Evolutionary conservation across 106 monocot genomes (phyloP).

Genomic region (Gastrodia elata): DNA sequence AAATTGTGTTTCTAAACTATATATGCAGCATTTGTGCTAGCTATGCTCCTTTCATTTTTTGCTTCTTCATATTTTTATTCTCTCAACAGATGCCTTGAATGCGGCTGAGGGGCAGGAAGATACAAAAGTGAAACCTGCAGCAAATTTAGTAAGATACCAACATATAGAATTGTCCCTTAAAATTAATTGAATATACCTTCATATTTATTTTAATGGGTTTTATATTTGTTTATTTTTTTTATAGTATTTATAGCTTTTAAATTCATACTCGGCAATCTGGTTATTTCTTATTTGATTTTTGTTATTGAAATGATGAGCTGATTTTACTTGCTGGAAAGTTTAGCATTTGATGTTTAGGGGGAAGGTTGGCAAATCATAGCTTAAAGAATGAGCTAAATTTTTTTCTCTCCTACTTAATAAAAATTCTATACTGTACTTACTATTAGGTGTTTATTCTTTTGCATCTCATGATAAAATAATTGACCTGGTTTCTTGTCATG

Average conservation of each 20-base stretch:
- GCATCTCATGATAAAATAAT: background rate
- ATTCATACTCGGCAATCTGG: background rate
- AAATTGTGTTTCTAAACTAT: background rate
- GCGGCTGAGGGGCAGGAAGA: slow-evolving; percentile 37
- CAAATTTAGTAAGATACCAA: slow-evolving; percentile 39
- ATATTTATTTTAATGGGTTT: background rate
- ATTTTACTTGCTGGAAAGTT: background rate
- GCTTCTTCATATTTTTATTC: background rate
- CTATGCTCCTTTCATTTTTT: slow-evolving; percentile 8
- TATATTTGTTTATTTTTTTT: background rate
- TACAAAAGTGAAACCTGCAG: slow-evolving; percentile 30
- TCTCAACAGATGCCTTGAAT: slow-evolving; percentile 31
- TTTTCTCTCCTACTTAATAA: background rate
- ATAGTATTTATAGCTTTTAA: background rate
- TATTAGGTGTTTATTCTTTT: background rate
- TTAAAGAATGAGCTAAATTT: background rate
- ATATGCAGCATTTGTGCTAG: background rate
- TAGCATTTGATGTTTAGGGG: background rate
- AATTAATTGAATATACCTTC: slow-evolving; percentile 3
- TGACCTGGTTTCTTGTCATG: background rate
- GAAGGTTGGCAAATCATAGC: background rate
- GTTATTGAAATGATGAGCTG: background rate
- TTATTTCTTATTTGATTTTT: background rate
- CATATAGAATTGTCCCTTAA: background rate
- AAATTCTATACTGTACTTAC: background rate